Percentiles rank a stretch among this genome's conserved stretches.
Evolutionary conservation across 2,329 filamentous ascomycete genomes (phyloP).

Genomic region (Harringtonia aguacate): DNA sequence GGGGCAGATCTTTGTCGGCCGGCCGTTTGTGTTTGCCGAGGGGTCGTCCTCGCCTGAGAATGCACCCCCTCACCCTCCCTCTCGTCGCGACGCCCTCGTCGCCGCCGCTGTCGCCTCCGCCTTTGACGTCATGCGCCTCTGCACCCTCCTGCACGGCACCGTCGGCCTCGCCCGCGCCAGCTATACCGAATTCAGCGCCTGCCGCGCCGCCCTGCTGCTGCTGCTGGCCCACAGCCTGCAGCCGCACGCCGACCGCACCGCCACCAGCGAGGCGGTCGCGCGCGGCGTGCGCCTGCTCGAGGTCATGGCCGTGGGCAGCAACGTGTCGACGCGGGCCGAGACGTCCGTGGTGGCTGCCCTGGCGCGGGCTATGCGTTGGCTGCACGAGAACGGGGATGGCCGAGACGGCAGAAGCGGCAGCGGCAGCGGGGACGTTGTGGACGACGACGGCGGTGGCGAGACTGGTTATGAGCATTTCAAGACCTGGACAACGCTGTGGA

Average conservation of each 20-base stretch:
- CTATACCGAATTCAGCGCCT: slow-evolving; percentile 45
- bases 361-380: background rate
- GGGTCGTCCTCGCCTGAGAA: background rate
- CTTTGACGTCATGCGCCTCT: slow-evolving; percentile 37
- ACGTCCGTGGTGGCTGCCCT: slow-evolving; percentile 6
- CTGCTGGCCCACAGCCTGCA: slow-evolving; percentile 12
- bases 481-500: no score
- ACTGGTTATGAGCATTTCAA: no score
- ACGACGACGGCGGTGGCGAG: no score
- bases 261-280: slow-evolving; percentile 1
- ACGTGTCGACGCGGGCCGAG: slow-evolving; percentile 4
- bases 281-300: slow-evolving; percentile 3
- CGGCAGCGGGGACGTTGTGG: no score
- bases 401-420: no score
- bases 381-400: no score
- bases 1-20: slow-evolving; percentile 40
- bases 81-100: slow-evolving; percentile 24
- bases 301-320: slow-evolving; percentile 2
- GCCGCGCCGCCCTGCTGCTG: slow-evolving; percentile 41
- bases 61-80: background rate
- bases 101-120: slow-evolving; percentile 42
- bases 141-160: slow-evolving; percentile 35
- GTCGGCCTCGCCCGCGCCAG: slow-evolving; percentile 42
- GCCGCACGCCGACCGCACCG: background rate
- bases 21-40: slow-evolving; percentile 37